Conservation (phyloP, 148 eudicot genomes). For the Chenopodium berlandieri region DNA sequence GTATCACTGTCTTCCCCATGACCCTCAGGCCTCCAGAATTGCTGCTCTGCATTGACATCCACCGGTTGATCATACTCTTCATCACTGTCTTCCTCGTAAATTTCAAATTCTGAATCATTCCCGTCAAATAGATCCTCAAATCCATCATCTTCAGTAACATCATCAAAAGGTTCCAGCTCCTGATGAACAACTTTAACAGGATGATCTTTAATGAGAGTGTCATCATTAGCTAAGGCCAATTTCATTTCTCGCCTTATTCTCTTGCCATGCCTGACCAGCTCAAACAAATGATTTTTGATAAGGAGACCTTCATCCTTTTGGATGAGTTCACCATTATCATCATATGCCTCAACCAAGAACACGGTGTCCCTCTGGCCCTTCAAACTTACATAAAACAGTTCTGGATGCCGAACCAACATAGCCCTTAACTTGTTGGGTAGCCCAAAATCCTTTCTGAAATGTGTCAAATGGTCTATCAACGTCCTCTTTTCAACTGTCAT, state of each 20-base stretch:
- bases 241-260: conserved; percentile 60
- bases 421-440: conserved; percentile 76
- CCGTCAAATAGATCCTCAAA: conserved; percentile 54
- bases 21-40: conserved; percentile 45
- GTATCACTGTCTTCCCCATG: conserved; percentile 20
- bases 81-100: conserved; percentile 32
- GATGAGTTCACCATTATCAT: conserved; percentile 56
- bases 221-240: conserved; percentile 25
- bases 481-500: conserved; percentile 86
- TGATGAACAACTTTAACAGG: conserved; percentile 29
- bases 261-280: conserved; percentile 70
- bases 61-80: conserved; percentile 28
- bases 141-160: conserved; percentile 40
- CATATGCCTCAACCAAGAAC: conserved; percentile 83
- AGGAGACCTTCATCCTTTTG: conserved; percentile 50
- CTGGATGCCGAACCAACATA: conserved; percentile 85
- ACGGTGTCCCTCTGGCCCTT: conserved; percentile 83
- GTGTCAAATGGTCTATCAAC: conserved; percentile 82
- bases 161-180: conserved; percentile 31
- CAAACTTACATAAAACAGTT: conserved; percentile 80
- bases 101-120: conserved; percentile 41
- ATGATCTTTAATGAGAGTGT: conserved; percentile 5
- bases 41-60: conserved; percentile 26
- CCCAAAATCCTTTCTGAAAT: conserved; percentile 88
- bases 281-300: conserved; percentile 52